Evolutionary conservation across 768 basidiomycete genomes (phyloP), one percentile per base, ranked within the genome.

Genomic region (Podaxis sp.): DNA sequence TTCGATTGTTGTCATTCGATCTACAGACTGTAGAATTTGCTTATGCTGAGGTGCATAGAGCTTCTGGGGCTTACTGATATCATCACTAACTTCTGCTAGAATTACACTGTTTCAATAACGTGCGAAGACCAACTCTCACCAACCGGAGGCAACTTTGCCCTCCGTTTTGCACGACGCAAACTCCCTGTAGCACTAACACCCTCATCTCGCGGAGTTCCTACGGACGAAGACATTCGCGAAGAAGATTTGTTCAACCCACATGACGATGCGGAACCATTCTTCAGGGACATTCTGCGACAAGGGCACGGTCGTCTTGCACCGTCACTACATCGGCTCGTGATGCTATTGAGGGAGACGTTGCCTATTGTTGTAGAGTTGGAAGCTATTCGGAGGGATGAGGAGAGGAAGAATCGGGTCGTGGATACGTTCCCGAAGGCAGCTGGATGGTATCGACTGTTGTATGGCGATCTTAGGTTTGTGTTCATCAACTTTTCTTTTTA

Each of bases 11-110:
- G 61, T 93, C 91, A 3, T 96, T 96, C 71, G 93, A 96, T 71
- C 75, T 96, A 14, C 93, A 93, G 67, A 93, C 92, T 0, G 93
- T 95, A n/a, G 89, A 94, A 67, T 90, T 96, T 68, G 85, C 86
- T 1, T 95, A 95, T 69, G 82, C 88, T 9, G 74, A 74, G 55
- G 90, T 85, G 69, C 63, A 76, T 61, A 52, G 42, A 36, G 32
- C 48, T 50, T 18, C 46, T 42, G 36, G 14, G 21, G 18, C 52
- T 25, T 23, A 37, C 14, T 35, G 51, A 14, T 48, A 18, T 25
- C 50, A 2, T 44, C 38, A 42, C 40, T 37, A 46, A 55, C 6
- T 63, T 55, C 14, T 32, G 27, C 27, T 57, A 90, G 89, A 86
- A 88, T 68, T 92, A 90, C 69, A 82, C 88, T 0, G 86, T 93